Evolutionary conservation across 202 grass and related monocot species (phyloP), one percentile per base, ranked within the genome.

Genomic region (Saccharum hybrid): DNA sequence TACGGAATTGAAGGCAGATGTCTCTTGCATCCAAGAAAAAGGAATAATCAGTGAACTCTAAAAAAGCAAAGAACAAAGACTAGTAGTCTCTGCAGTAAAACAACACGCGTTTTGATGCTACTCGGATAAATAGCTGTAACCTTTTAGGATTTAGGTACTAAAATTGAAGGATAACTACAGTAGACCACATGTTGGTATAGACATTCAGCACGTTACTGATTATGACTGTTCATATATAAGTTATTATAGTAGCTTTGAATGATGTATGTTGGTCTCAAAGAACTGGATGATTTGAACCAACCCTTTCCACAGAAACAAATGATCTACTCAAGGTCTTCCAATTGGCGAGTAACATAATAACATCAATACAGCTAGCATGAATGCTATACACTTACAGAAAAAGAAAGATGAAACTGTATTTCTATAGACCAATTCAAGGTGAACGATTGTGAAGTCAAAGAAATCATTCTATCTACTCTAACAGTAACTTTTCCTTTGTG

Each of bases 381-480:
- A 39, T 26, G 21, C 7, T 66, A 65, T 37, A 13, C 1, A 37
- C 23, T 15, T 78, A 36, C 13, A 52, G 33, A 49, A 8, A 5
- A 38, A 15, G 8, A 18, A 36, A 75, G 4, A n/a, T 59, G 51
- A 12, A 28, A n/a, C n/a, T n/a, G n/a, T n/a, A n/a, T n/a, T n/a
- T 76, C 3, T 15, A 23, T 62, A 23, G 52, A 67, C 28, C 4
- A 68, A 39, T 33, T 66, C 42, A 51, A 49, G 31, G 26, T 66
- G 77, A 68, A 46, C 4, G 4, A 78, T 19, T 67, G 54, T 63
- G 10, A 66, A 40, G 51, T 76, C 60, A 57, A 68, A 22, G 19
- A 79, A 68, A 83, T 36, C 36, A 16, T 78, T 42, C 15, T 78
- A 57, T 43, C 10, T 46, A 46, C n/a, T 12, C 19, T 77, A 71